A percentile compares a stretch with the other conserved stretches of the same genome.
Conservation (phyloP, 2,329 filamentous ascomycete species). For the Cercospora beticola region DNA sequence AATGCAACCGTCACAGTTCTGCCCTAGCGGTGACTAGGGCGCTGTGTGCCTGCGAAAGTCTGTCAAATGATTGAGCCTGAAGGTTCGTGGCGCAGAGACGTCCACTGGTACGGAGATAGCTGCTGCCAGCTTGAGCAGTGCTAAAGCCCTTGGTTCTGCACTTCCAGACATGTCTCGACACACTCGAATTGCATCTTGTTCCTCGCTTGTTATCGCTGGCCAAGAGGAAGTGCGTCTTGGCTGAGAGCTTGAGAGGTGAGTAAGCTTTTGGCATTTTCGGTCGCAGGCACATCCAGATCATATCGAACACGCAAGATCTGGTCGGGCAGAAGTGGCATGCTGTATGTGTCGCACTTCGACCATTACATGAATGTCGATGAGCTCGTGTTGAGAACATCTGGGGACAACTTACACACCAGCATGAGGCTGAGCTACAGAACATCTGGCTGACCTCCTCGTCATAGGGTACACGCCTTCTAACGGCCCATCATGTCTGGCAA, state of each 20-base stretch:
- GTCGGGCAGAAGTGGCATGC: not conserved
- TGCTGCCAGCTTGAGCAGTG: not conserved
- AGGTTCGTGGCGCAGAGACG: not conserved
- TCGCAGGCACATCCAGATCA: not conserved
- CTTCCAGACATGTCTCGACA: not conserved
- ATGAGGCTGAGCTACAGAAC: not conserved
- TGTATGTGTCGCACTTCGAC: not conserved
- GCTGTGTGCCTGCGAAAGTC: not conserved
- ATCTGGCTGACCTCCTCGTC: not conserved
- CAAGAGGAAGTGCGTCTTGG: conserved; percentile 12
- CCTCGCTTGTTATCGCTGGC: not conserved
- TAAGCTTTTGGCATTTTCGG: conserved; percentile 9
- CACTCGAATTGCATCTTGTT: not conserved
- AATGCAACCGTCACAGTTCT: not conserved
- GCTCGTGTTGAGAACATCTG: not conserved
- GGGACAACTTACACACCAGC: not conserved
- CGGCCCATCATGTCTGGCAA: conserved; percentile 16
- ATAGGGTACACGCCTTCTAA: not conserved
- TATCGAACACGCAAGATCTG: not conserved
- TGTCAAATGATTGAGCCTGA: conserved; percentile 9
- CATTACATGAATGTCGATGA: not conserved
- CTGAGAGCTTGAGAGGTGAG: conserved; percentile 18
- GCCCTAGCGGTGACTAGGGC: not conserved
- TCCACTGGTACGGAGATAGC: not conserved
- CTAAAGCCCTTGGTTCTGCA: conserved; percentile 5